Percentiles rank a stretch among this genome's conserved stretches.
Conservation (phyloP, 305 asterid species). For the Petunia hybrid region DNA sequence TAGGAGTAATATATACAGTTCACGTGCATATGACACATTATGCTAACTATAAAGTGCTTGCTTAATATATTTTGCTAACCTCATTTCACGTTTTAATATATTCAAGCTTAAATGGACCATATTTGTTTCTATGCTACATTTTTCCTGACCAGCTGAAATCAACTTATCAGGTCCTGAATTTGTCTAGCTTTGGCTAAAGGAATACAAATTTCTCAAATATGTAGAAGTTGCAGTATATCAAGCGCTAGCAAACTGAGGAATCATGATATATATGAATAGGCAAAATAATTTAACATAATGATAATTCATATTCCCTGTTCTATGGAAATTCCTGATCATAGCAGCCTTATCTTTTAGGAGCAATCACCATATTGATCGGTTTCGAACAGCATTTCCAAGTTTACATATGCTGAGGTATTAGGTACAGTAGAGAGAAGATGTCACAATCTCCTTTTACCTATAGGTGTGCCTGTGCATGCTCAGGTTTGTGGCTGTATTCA, state of each 20-base stretch:
- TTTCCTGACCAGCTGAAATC: no score
- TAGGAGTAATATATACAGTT: no score
- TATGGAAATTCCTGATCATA: not conserved
- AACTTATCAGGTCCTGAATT: no score
- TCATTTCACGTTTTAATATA: no score
- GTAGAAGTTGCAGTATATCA: not conserved
- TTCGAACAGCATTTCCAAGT: conserved; percentile 22
- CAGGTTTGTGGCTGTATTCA: conserved; percentile 59
- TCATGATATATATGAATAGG: conserved; percentile 11
- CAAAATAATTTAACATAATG: conserved; percentile 7
- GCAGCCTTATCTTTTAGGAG: not conserved
- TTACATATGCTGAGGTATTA: not conserved
- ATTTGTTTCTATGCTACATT: no score
- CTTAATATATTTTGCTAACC: no score
- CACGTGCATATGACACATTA: not conserved
- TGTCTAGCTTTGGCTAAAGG: not conserved
- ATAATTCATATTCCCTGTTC: conserved; percentile 19
- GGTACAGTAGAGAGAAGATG: conserved; percentile 23
- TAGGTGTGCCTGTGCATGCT: conserved; percentile 55
- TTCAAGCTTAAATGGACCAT: no score
- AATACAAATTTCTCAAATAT: not conserved
- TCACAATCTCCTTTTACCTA: conserved; percentile 22
- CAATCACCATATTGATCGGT: not conserved
- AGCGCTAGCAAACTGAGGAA: not conserved
- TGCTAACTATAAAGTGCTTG: no score